A percentile compares a stretch with the other conserved stretches of the same genome.
Conservation (phyloP, 2,329 filamentous ascomycete genomes). For the Epichloe baconii region DNA sequence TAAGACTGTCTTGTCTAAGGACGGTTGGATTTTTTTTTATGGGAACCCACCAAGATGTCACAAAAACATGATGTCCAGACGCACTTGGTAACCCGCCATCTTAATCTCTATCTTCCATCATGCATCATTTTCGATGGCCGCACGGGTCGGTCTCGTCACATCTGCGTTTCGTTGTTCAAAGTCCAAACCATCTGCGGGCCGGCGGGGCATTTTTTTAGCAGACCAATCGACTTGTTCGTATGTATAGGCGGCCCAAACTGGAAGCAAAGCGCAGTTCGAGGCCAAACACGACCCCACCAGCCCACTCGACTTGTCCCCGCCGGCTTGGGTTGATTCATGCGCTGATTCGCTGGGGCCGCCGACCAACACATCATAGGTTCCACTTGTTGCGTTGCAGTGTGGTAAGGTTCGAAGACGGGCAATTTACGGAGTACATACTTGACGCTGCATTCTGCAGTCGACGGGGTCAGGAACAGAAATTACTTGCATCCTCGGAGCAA, state of each 20-base stretch:
- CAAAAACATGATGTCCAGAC: too few relatives aligned
- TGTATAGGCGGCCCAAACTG: not conserved
- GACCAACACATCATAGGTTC: not conserved
- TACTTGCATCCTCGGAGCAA: not conserved
- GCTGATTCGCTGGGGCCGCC: not conserved
- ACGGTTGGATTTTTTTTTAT: too few relatives aligned
- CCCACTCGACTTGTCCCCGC: not conserved
- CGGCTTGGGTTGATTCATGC: not conserved
- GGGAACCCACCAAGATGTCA: too few relatives aligned
- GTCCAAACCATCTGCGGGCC: not conserved
- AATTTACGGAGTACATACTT: not conserved
- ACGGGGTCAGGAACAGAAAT: not conserved
- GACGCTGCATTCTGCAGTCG: not conserved
- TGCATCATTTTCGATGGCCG: too few relatives aligned
- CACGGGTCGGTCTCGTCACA: not conserved
- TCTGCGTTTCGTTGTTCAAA: not conserved
- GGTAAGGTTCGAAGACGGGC: too few relatives aligned
- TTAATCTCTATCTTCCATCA: too few relatives aligned
- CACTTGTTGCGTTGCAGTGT: not conserved
- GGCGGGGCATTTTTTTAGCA: not conserved
- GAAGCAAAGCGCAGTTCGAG: not conserved
- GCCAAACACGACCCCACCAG: not conserved
- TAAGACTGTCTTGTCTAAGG: too few relatives aligned
- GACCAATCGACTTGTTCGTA: not conserved
- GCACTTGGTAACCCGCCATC: too few relatives aligned